A percentile compares a stretch with the other conserved stretches of the same genome.
These are phyloP conservation scores for Pyrenula aspistea DNA, from an alignment of 495 filamentous ascomycete species.

Conservation along the genomic window DNA sequence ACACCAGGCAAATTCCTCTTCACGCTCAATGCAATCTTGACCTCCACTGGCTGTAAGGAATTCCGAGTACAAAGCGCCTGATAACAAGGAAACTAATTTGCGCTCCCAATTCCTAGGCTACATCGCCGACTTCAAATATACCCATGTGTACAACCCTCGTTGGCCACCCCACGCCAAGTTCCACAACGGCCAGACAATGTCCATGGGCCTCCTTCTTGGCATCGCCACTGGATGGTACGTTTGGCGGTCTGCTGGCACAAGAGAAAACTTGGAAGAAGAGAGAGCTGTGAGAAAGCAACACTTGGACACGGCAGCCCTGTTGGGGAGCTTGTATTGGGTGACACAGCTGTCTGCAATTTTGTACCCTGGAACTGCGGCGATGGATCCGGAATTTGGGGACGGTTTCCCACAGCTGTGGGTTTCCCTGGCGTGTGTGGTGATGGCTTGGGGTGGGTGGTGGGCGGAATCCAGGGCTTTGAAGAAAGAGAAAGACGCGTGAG, in stretches of 20 bases:
- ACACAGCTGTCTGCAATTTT: slow-evolving; percentile 32
- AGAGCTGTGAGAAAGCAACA: slow-evolving; percentile 14
- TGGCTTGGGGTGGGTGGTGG: background rate
- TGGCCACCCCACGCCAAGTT: slow-evolving; percentile 48
- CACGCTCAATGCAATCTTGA: background rate
- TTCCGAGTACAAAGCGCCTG: no score
- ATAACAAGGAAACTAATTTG: no score
- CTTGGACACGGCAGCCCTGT: slow-evolving; percentile 23
- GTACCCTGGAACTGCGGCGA: slow-evolving; percentile 33
- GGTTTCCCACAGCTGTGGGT: slow-evolving; percentile 29
- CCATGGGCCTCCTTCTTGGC: slow-evolving; percentile 29
- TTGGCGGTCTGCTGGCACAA: slow-evolving; percentile 14
- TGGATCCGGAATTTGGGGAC: slow-evolving; percentile 43
- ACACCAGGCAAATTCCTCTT: background rate
- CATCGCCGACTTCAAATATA: slow-evolving; percentile 35
- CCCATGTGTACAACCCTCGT: slow-evolving; percentile 41
- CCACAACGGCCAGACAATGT: slow-evolving; percentile 44
- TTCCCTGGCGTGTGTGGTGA: background rate
- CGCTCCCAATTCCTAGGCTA: no score
- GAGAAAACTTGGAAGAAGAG: background rate
- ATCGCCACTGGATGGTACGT: slow-evolving; percentile 36
- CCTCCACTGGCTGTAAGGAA: background rate
- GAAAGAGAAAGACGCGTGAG: background rate
- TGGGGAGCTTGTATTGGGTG: slow-evolving; percentile 39
- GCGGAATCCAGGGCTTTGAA: background rate